A percentile compares a stretch with the other conserved stretches of the same genome.
phyloP scores from a whole-genome alignment of 2,329 filamentous ascomycete species.

The Delphinella strobiligena region DNA sequence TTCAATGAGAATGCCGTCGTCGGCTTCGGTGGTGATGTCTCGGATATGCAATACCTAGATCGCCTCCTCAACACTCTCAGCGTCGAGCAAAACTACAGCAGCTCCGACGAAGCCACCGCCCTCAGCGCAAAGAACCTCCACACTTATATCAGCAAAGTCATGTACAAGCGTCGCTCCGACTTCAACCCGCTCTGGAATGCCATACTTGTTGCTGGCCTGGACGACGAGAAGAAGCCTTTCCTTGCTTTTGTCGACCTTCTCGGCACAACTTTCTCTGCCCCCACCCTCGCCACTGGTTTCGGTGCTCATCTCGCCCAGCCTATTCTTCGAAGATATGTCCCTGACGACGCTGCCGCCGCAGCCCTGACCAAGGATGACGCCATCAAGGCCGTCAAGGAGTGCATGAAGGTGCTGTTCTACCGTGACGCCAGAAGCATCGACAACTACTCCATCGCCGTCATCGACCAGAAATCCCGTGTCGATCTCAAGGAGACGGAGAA shows the following conservation, averaged over 20 bases:
- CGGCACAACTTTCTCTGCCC: conserved; percentile 80
- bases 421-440: conserved; percentile 88
- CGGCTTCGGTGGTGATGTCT: conserved; percentile 93
- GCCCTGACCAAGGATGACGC: conserved; percentile 67
- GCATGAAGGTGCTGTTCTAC: conserved; percentile 98
- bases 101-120: conserved; percentile 21
- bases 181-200: conserved; percentile 98
- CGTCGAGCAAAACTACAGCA: conserved; percentile 76
- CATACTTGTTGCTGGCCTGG: conserved; percentile 78
- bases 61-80: conserved; percentile 76
- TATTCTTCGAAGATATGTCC: conserved; percentile 71
- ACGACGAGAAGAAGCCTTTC: conserved; percentile 71
- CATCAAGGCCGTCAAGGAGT: conserved; percentile 71
- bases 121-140: conserved; percentile 91
- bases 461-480: conserved; percentile 72
- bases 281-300: conserved; percentile 85
- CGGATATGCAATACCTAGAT: conserved; percentile 98
- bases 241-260: conserved; percentile 83
- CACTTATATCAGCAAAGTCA: conserved; percentile 89
- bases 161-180: conserved; percentile 88
- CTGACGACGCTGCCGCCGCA: conserved; percentile 67
- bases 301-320: conserved; percentile 88
- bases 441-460: conserved; percentile 78
- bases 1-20: conserved; percentile 78
- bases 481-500: conserved; percentile 74